These are phyloP conservation scores for Hypholoma sublateritium DNA, from an alignment of 768 basidiomycete species.

Conservation along the genomic window DNA sequence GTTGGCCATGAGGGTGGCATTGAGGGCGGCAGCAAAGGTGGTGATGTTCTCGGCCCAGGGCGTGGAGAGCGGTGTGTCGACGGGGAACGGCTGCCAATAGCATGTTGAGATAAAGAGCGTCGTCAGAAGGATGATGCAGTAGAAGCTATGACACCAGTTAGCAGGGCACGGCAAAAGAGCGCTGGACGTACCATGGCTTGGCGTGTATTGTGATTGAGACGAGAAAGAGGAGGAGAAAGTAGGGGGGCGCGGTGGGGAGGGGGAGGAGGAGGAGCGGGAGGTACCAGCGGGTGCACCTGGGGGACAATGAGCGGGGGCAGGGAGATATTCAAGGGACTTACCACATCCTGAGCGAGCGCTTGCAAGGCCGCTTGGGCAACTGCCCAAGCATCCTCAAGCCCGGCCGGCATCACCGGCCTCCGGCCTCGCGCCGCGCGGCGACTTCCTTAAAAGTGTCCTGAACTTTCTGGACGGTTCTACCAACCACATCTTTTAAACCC, in stretches of 20 bases:
- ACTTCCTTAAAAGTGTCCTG: slow-evolving; percentile 17
- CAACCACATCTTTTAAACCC: slow-evolving; percentile 21
- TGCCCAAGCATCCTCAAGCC: not conserved
- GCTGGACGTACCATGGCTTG: slow-evolving; percentile 68
- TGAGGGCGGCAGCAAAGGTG: slow-evolving; percentile 69
- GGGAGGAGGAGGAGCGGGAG: slow-evolving; percentile 75
- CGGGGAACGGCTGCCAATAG: slow-evolving; percentile 83
- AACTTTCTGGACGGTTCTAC: slow-evolving; percentile 48
- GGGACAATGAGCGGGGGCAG: slow-evolving; percentile 1
- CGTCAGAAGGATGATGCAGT: slow-evolving; percentile 79
- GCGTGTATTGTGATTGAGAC: slow-evolving; percentile 79
- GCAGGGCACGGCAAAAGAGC: slow-evolving; percentile 4
- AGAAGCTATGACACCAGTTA: slow-evolving; percentile 53
- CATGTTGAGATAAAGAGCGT: slow-evolving; percentile 88
- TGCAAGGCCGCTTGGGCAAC: not conserved
- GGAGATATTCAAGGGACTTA: slow-evolving; percentile 28
- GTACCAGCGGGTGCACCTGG: slow-evolving; percentile 86
- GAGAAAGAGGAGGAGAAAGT: slow-evolving; percentile 75
- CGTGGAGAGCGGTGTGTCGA: slow-evolving; percentile 57
- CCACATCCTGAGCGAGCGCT: slow-evolving; percentile 45
- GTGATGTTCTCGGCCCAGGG: slow-evolving; percentile 74
- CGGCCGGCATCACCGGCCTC: slow-evolving; percentile 6
- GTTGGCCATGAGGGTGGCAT: slow-evolving; percentile 40
- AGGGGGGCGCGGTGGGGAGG: slow-evolving; percentile 78
- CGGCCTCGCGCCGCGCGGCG: slow-evolving; percentile 3